Base-by-base conservation (phyloP, 108 stramenopile genomes). In the Fistulifera solaris region DNA sequence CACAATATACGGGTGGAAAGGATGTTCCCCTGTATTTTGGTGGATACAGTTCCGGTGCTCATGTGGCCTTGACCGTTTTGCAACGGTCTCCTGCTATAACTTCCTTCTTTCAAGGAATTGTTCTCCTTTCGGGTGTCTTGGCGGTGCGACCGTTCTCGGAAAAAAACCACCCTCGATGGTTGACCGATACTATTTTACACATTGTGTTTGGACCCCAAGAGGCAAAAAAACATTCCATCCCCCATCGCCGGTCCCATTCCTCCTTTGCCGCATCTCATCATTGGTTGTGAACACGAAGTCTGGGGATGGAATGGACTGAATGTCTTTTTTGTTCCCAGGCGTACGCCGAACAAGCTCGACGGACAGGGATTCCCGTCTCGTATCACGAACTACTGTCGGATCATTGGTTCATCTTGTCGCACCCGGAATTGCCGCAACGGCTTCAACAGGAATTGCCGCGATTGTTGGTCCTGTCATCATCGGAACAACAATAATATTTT, bases 41-140 rank as follows among this genome's bases (percentile, higher is more conserved):
- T 25, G 81, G 81, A 35, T 83, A 83, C 38, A 66, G 65, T 14
- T 78, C 77, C 0, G 81, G 81, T 27, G 83, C 75, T 15, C 83
- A 84, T 56, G 78, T 84, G 16, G 78, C 78, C 0, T 73, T 73
- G 21, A 70, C 68, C 10, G 51, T 70, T 12, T 48, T 64, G 42
- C 76, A 77, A 42, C 46, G 64, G 24, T 62, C 68, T 5, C n/a
- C 38, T 16, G 68, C 68, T 8, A 3, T 35, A 3, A 27, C 58
- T 0, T 23, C 17, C 1, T 54, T 66, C 24, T 73, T 52, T 52
- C 42, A 72, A 21, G 43, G 63, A 12, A 50, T 67, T n/a, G 27
- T 77, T 38, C 61, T 61, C 45, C 58, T 77, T 19, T 72, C 71
- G 19, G 71, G 71, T 1, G 68, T 77, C 1, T 56, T 77, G 0